These are phyloP conservation scores for Metarhizium guizhouense DNA, from an alignment of 2,329 filamentous ascomycete genomes.

Conservation along the genomic window DNA sequence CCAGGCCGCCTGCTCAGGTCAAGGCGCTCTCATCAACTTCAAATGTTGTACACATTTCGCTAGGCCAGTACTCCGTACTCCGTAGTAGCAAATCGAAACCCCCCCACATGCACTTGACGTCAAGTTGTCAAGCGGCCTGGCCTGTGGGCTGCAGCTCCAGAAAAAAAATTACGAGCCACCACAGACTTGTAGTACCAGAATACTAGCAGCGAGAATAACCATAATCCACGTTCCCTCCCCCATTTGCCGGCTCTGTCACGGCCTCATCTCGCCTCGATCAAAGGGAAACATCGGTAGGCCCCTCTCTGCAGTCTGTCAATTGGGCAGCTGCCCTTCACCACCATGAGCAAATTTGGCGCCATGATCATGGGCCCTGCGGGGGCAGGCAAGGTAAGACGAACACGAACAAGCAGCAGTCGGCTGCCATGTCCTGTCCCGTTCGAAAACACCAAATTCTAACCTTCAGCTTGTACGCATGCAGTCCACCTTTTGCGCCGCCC, in stretches of 20 bases:
- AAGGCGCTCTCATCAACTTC: no score
- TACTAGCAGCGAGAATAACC: no score
- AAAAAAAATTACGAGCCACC: not conserved
- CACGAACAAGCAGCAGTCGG: not conserved
- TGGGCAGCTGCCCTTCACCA: not conserved
- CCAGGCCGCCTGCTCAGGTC: no score
- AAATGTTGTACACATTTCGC: no score
- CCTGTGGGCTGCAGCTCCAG: not conserved
- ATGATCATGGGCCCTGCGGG: conserved; percentile 95
- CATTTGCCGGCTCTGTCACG: no score
- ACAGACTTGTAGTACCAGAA: no score
- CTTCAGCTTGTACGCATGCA: conserved; percentile 19
- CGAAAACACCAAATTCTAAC: not conserved
- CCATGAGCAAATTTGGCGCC: conserved; percentile 88
- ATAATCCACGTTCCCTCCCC: no score
- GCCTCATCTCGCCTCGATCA: not conserved
- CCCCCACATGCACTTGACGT: not conserved
- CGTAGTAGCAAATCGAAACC: no score
- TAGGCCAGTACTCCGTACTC: no score
- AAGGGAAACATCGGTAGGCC: not conserved
- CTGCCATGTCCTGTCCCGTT: not conserved
- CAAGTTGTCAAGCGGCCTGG: not conserved
- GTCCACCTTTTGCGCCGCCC: conserved; percentile 88
- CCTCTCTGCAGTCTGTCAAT: not conserved
- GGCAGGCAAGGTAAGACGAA: conserved; percentile 68